These are phyloP conservation scores for Eimeria brunetti DNA, from an alignment of 169 alveolate genomes.

Conservation along the genomic window DNA sequence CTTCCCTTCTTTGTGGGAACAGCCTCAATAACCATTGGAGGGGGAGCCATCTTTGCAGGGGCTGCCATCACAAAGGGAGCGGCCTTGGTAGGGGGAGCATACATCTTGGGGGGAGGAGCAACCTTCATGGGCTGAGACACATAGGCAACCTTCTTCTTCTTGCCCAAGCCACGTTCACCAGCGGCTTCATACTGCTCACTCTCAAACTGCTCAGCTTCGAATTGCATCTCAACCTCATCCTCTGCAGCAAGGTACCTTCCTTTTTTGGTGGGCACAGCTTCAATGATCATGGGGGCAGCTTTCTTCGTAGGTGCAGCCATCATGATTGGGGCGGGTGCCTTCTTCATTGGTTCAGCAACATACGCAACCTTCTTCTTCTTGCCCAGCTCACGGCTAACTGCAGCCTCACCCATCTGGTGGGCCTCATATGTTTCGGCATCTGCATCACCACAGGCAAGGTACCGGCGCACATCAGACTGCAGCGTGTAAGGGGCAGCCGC, in stretches of 20 bases:
- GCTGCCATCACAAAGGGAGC: background rate
- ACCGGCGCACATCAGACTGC: background rate
- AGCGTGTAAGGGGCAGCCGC: background rate
- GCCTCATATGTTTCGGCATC: background rate
- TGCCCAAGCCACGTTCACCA: constrained; percentile 40
- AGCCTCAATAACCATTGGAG: constrained; percentile 27
- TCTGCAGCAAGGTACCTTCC: constrained; percentile 20
- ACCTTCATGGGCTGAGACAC: background rate
- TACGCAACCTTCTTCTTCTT: constrained; percentile 41
- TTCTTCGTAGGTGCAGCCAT: constrained; percentile 17
- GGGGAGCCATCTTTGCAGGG: background rate
- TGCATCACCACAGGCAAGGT: constrained; percentile 32
- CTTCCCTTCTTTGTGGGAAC: constrained; percentile 8
- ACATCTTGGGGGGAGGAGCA: constrained; percentile 5
- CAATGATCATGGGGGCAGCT: constrained; percentile 44
- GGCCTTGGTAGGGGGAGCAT: constrained; percentile 2
- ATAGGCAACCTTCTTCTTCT: constrained; percentile 29
- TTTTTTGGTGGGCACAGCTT: constrained; percentile 6
- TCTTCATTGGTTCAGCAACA: background rate
- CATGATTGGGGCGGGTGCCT: constrained; percentile 7
- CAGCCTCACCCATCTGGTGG: background rate
- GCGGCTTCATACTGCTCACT: constrained; percentile 12
- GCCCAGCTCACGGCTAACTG: constrained; percentile 36
- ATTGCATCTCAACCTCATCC: constrained; percentile 20
- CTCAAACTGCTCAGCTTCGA: background rate